Evolutionary conservation across 176 grass and related monocot genomes (phyloP).

Genomic region (Areca catechu): DNA sequence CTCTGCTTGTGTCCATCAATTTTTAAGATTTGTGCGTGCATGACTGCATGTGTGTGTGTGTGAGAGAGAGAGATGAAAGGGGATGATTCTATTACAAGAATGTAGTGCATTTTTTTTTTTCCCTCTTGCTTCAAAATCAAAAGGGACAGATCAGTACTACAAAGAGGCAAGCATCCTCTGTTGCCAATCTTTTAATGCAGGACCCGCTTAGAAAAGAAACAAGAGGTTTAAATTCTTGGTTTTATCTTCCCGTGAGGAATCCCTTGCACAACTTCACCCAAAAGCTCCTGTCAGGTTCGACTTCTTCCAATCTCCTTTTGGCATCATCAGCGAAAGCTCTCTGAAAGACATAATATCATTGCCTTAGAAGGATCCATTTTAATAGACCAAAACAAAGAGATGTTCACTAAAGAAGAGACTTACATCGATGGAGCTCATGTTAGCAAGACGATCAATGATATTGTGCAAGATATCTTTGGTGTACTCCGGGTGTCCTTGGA

Average conservation of each 20-base stretch:
- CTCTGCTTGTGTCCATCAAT: no score
- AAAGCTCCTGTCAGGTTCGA: constrained; percentile 28
- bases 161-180: no score
- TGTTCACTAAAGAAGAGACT: background rate
- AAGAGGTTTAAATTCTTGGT: no score
- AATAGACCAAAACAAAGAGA: background rate
- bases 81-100: no score
- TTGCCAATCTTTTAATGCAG: no score
- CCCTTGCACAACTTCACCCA: constrained; percentile 53
- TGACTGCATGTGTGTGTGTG: no score
- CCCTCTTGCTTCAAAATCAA: no score
- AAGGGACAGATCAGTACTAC: no score
- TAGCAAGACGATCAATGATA: constrained; percentile 20
- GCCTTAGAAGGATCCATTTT: background rate
- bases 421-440: background rate
- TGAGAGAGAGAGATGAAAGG: no score
- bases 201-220: no score
- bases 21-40: no score
- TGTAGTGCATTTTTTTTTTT: no score
- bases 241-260: constrained; percentile 24
- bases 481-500: constrained; percentile 78
- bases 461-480: constrained; percentile 35
- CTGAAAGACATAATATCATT: background rate
- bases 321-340: constrained; percentile 24
- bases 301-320: constrained; percentile 13